Conservation (phyloP, 768 basidiomycete genomes). For the Auricularia cornea region DNA sequence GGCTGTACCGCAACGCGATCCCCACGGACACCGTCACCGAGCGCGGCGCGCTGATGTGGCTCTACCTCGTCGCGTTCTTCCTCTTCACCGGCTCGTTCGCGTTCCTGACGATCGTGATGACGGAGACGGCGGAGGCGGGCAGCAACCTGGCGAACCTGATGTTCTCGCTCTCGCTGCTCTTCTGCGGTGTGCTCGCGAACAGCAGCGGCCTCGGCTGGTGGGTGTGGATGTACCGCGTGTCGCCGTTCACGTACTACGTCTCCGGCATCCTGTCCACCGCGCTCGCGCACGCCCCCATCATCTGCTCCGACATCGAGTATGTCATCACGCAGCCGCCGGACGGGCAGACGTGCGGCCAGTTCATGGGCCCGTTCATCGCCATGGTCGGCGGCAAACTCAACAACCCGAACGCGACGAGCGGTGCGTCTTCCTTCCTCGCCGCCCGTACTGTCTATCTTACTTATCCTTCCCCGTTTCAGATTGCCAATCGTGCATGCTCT, state of each 20-base stretch:
- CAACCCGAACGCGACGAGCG: conserved; percentile 39
- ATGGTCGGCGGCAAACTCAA: conserved; percentile 46
- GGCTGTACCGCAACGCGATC: conserved; percentile 31
- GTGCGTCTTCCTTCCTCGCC: no score
- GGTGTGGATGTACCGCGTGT: conserved; percentile 25
- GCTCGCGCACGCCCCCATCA: conserved; percentile 23
- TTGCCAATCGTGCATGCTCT: conserved; percentile 52
- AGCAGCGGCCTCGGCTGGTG: conserved; percentile 18
- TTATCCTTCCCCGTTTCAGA: conserved; percentile 8
- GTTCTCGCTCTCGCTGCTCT: conserved; percentile 33
- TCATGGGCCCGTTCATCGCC: conserved; percentile 42
- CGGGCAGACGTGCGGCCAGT: conserved; percentile 45
- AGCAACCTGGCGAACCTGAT: conserved; percentile 34
- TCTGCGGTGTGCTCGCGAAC: conserved; percentile 30
- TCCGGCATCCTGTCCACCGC: conserved; percentile 1
- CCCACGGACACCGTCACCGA: conserved; percentile 24
- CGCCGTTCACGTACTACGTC: conserved; percentile 1
- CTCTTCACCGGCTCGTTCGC: conserved; percentile 29
- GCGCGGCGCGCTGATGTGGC: conserved; percentile 34
- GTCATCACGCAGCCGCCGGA: conserved; percentile 47
- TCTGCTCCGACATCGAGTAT: conserved; percentile 52
- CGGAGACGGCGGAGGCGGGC: conserved; percentile 29
- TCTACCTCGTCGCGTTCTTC: conserved; percentile 29
- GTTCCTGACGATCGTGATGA: conserved; percentile 28
- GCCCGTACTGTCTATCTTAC: no score